Conservation (phyloP, 495 filamentous ascomycete genomes). For the Pseudevernia furfuracea region DNA sequence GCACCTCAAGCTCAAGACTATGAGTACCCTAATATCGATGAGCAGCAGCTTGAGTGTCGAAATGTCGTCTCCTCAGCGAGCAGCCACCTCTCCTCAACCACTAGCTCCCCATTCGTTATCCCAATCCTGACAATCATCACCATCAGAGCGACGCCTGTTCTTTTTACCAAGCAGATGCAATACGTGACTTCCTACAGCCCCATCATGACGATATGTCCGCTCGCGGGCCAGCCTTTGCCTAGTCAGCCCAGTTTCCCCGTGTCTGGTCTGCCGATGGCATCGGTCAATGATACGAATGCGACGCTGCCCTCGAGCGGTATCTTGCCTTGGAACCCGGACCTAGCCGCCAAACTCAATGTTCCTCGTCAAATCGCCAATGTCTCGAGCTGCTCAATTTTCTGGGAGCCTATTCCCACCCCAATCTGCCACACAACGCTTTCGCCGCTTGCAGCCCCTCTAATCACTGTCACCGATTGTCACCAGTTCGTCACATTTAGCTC, state of each 20-base stretch:
- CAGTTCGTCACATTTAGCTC: slow-evolving; percentile 18
- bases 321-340: neutral
- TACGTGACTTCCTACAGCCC: neutral
- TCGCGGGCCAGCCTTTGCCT: no score
- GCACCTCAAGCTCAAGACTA: neutral
- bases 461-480: slow-evolving; percentile 17
- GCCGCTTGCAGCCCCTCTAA: slow-evolving; percentile 3
- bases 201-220: neutral
- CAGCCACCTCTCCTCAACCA: neutral
- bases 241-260: no score
- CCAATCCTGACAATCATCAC: neutral
- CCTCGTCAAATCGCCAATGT: neutral
- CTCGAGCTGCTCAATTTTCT: neutral
- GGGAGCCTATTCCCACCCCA: neutral
- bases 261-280: no score
- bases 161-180: neutral
- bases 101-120: neutral
- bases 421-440: slow-evolving; percentile 17
- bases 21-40: neutral
- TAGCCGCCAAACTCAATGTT: neutral
- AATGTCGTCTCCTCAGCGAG: neutral
- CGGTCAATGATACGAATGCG: no score
- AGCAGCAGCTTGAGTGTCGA: neutral
- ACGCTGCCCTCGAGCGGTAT: no score
- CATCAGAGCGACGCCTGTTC: neutral